These are phyloP conservation scores for Solanum microdontum DNA, from an alignment of 257 asterid species.

Conservation along the genomic window DNA sequence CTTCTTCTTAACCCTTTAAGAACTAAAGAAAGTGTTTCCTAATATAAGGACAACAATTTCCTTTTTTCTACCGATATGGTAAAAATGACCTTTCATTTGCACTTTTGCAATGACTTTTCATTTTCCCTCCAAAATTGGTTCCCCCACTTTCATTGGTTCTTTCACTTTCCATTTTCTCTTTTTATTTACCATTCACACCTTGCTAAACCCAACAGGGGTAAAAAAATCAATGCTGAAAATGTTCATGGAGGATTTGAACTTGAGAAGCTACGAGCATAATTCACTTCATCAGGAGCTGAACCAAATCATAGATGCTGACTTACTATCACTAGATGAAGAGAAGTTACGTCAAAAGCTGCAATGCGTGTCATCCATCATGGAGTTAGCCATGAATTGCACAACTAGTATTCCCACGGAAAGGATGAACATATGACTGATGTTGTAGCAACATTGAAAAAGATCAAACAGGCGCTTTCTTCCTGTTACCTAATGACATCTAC, in stretches of 20 bases:
- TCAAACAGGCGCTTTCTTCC: neutral
- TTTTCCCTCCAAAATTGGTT: too few relatives aligned
- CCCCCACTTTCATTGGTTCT: too few relatives aligned
- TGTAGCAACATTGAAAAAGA: conserved; percentile 2
- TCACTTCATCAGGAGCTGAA: neutral
- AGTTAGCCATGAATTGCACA: conserved; percentile 7
- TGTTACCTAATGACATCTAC: neutral
- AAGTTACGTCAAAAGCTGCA: neutral
- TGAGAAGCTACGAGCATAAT: neutral
- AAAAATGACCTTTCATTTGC: too few relatives aligned
- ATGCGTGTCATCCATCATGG: conserved; percentile 4
- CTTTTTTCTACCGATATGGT: too few relatives aligned
- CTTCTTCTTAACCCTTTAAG: too few relatives aligned
- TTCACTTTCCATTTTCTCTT: too few relatives aligned
- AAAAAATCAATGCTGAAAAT: neutral
- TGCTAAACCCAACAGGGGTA: too few relatives aligned
- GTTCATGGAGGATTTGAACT: conserved; percentile 2
- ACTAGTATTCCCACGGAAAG: neutral
- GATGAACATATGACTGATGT: conserved; percentile 1
- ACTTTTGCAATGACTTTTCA: too few relatives aligned
- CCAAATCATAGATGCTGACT: conserved; percentile 1
- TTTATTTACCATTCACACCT: too few relatives aligned
- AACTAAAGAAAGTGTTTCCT: too few relatives aligned
- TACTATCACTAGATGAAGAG: neutral
- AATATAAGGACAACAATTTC: too few relatives aligned